These are phyloP conservation scores for Ichthyophthirius multifiliis DNA, from an alignment of 169 alveolate genomes.

Conservation along the genomic window DNA sequence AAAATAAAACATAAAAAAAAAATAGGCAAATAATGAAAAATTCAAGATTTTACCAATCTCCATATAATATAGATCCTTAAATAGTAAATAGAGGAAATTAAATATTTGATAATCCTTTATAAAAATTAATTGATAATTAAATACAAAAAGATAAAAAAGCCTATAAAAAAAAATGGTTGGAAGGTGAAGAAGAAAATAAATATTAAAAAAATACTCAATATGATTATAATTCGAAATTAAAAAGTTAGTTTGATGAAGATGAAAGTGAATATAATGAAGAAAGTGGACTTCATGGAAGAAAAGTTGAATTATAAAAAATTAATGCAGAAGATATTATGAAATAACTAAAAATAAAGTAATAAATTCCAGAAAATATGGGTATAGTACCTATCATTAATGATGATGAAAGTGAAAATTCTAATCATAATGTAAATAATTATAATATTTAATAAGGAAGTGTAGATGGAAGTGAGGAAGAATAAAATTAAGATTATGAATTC, in stretches of 20 bases:
- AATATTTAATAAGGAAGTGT: neutral
- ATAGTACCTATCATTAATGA: slow-evolving; percentile 15
- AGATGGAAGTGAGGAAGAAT: neutral
- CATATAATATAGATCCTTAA: slow-evolving; percentile 36
- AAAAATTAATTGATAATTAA: slow-evolving; percentile 22
- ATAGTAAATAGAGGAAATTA: slow-evolving; percentile 12
- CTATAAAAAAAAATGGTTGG: slow-evolving; percentile 23
- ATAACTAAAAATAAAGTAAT: slow-evolving; percentile 8
- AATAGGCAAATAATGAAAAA: neutral
- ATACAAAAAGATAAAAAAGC: slow-evolving; percentile 18
- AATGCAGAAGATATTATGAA: slow-evolving; percentile 28
- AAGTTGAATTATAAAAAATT: slow-evolving; percentile 22
- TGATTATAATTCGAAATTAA: no score
- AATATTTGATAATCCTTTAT: slow-evolving; percentile 18
- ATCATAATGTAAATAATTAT: neutral
- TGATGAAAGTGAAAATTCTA: slow-evolving; percentile 8
- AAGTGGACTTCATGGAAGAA: neutral
- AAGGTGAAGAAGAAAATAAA: slow-evolving; percentile 19
- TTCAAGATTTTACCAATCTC: slow-evolving; percentile 34
- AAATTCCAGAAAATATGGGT: slow-evolving; percentile 25
- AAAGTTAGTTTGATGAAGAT: slow-evolving; percentile 14
- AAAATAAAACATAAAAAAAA: neutral
- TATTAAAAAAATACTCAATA: no score
- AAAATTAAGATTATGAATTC: neutral
- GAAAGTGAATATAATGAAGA: neutral